A percentile compares a stretch with the other conserved stretches of the same genome.
Evolutionary conservation across 2,329 filamentous ascomycete genomes (phyloP).

Genomic region (Ophiostoma perfectum): DNA sequence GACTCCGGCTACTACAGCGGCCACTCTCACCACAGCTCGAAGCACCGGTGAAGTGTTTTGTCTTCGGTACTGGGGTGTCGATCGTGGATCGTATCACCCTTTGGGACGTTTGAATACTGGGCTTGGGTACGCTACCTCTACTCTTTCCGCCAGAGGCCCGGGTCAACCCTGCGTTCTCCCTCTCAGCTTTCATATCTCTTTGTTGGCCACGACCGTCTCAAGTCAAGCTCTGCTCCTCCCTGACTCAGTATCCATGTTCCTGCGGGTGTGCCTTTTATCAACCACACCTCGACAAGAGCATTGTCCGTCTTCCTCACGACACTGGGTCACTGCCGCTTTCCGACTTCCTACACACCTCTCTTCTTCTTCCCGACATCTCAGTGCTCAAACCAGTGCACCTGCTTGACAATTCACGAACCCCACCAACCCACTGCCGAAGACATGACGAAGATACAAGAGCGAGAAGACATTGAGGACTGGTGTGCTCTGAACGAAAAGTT

Average conservation of each 20-base stretch:
- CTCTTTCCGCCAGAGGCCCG: constrained; percentile 39
- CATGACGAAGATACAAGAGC: constrained; percentile 18
- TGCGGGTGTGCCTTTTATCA: too few species aligned
- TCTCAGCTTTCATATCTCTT: constrained; percentile 48
- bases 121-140: constrained; percentile 47
- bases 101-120: constrained; percentile 41
- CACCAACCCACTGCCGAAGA: constrained; percentile 21
- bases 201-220: constrained; percentile 40
- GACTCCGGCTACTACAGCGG: constrained; percentile 52
- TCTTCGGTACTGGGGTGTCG: constrained; percentile 47
- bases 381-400: neutral
- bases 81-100: constrained; percentile 38
- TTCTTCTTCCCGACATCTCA: neutral
- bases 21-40: constrained; percentile 42
- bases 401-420: constrained; percentile 6
- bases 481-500: neutral
- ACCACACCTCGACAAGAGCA: too few species aligned
- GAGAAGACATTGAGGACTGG: neutral
- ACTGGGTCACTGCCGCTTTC: neutral
- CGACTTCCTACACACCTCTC: neutral
- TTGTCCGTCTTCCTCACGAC: too few species aligned
- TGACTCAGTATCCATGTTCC: neutral
- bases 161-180: constrained; percentile 37
- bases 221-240: constrained; percentile 37
- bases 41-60: constrained; percentile 48